Base-by-base conservation (phyloP, 495 filamentous ascomycete species). In the Xylaria longipes region DNA sequence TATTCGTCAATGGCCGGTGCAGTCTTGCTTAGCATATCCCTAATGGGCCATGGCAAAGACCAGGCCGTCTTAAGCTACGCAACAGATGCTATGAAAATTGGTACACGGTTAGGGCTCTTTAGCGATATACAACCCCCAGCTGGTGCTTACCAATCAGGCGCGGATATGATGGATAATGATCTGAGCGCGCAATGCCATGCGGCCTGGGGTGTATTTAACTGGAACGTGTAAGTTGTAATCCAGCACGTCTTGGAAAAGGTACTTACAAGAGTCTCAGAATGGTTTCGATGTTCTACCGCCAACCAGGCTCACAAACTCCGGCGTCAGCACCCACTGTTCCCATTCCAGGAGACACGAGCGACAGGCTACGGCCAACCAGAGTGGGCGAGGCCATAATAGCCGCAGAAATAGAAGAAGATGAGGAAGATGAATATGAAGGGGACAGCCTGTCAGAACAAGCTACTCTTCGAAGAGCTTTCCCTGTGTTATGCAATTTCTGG, bases 161-260 rank as follows among this genome's bases (percentile, higher is more conserved):
- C 20, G 68, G 48, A 68, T 12, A 50, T 45, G 22, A 52, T 64
- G n/a, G 27, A 69, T 29, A 54, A 71, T 3, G 66, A 72, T n/a
- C 14, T 63, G 31, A 67, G 61, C n/a, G 61, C 71, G 3, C 20
- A 65, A 50, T 65, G 71, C 46, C 70, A 76, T 29, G 75, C 76
- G 22, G 74, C 76, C 0, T 78, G 76, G 76, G 76, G 76, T 0
- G 58, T 66, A 1, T 78, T 78, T 48, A 76, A 76, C 45, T 78
- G 76, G 74, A 76, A 75, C 31, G 68, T 74, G 76, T 78, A 33
- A 67, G 76, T 73, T 14, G 6, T 45, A 69, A 12, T 12, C 1
- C 25, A 17, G 15, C n/a, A 43, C 17, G 1, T 25, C 31, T 14
- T 37, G 15, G 8, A 17, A n/a, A 50, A 52, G 3, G 35, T 0